Conservation (phyloP, 495 filamentous ascomycete species). For the Lophiostoma macrostomum region DNA sequence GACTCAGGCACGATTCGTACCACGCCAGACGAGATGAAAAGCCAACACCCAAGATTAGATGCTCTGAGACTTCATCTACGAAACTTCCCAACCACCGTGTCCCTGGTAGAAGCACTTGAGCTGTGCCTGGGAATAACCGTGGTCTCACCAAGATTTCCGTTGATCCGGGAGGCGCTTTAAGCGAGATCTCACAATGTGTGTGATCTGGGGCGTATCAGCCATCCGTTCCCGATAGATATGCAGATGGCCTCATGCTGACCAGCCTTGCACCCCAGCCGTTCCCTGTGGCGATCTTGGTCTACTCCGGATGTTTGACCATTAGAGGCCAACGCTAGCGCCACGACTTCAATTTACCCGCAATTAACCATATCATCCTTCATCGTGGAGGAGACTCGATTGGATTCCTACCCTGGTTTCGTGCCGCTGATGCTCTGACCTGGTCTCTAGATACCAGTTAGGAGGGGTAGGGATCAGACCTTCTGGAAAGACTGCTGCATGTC, state of each 20-base stretch:
- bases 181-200: constrained; percentile 5
- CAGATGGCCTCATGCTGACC: constrained; percentile 1
- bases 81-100: constrained; percentile 4
- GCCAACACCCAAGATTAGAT: constrained; percentile 23
- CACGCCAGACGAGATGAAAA: not conserved
- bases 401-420: not conserved
- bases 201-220: constrained; percentile 13
- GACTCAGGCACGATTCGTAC: constrained; percentile 1
- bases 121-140: not conserved
- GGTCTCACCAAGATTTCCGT: not conserved
- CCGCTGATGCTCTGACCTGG: constrained; percentile 6
- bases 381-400: constrained; percentile 10
- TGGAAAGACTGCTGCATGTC: constrained; percentile 16
- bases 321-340: not conserved
- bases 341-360: constrained; percentile 14
- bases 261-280: not conserved
- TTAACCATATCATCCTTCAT: constrained; percentile 13
- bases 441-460: constrained; percentile 7
- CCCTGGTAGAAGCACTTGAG: not conserved
- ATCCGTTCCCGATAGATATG: constrained; percentile 2
- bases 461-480: constrained; percentile 10
- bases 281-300: constrained; percentile 25
- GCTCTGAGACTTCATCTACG: constrained; percentile 3
- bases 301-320: constrained; percentile 9
- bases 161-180: constrained; percentile 14